These are phyloP conservation scores for Colletotrichum zoysiae DNA, from an alignment of 2,329 filamentous ascomycete genomes.

Conservation along the genomic window DNA sequence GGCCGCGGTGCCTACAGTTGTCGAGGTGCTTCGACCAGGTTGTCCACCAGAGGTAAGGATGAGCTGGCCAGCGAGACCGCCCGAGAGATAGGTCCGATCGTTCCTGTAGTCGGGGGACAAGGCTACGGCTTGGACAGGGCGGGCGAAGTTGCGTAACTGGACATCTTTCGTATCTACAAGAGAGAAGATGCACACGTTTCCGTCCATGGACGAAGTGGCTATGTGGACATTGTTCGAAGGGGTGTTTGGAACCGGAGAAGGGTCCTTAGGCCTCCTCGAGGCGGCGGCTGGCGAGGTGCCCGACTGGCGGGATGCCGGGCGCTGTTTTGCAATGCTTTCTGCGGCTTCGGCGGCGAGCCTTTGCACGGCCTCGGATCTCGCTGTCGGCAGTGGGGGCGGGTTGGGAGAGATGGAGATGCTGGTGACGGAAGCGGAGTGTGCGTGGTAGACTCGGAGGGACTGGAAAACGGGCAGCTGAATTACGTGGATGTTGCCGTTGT, in stretches of 20 bases:
- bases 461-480: slow-evolving; percentile 86
- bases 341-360: slow-evolving; percentile 53
- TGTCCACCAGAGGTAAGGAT: slow-evolving; percentile 88
- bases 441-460: slow-evolving; percentile 86
- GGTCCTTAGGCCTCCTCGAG: slow-evolving; percentile 65
- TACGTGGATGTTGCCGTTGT: slow-evolving; percentile 96
- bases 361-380: slow-evolving; percentile 56
- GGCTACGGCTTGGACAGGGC: slow-evolving; percentile 91
- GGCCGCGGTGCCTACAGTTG: slow-evolving; percentile 84
- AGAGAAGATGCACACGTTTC: slow-evolving; percentile 92
- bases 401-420: slow-evolving; percentile 91
- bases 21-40: slow-evolving; percentile 85
- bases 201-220: slow-evolving; percentile 93
- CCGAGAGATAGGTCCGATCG: slow-evolving; percentile 90
- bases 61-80: slow-evolving; percentile 87
- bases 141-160: slow-evolving; percentile 89
- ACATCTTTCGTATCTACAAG: slow-evolving; percentile 91
- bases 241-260: slow-evolving; percentile 73
- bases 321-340: slow-evolving; percentile 48
- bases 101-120: slow-evolving; percentile 95
- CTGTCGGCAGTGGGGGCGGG: slow-evolving; percentile 67
- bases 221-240: slow-evolving; percentile 94
- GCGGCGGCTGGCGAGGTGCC: slow-evolving; percentile 62
- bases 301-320: slow-evolving; percentile 48
- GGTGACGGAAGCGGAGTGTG: slow-evolving; percentile 92